These are phyloP conservation scores for Pouteria glomerata DNA, from an alignment of 148 eudicot species.

Conservation along the genomic window DNA sequence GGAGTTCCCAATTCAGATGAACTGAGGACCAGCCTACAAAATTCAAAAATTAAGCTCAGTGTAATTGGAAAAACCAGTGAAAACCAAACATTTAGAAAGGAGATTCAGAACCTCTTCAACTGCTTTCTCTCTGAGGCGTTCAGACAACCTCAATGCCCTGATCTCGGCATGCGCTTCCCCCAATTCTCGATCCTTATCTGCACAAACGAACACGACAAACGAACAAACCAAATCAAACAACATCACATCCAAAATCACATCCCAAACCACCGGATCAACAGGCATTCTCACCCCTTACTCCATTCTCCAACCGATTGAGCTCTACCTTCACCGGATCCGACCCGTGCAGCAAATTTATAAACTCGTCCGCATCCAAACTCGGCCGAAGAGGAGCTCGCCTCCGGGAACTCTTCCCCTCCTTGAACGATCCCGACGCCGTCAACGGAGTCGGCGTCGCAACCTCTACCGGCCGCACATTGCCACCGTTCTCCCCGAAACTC, in stretches of 20 bases:
- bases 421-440: conserved; percentile 56
- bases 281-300: conserved; percentile 67
- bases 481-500: conserved; percentile 14
- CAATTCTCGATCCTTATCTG: conserved; percentile 72
- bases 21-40: too few relatives aligned
- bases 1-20: neutral
- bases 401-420: conserved; percentile 54
- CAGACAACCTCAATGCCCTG: conserved; percentile 63
- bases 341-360: conserved; percentile 75
- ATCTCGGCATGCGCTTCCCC: conserved; percentile 66
- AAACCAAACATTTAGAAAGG: neutral
- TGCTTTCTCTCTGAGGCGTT: conserved; percentile 66
- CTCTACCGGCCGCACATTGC: conserved; percentile 20
- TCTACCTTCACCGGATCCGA: conserved; percentile 98
- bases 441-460: conserved; percentile 27
- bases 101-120: conserved; percentile 60
- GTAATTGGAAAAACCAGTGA: neutral
- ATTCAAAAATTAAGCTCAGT: too few relatives aligned
- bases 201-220: conserved; percentile 12
- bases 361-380: conserved; percentile 83
- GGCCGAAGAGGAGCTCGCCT: conserved; percentile 59
- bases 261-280: conserved; percentile 28
- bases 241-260: neutral
- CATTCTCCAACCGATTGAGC: conserved; percentile 92
- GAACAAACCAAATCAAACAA: conserved; percentile 2